Base-by-base conservation (phyloP, 129 eudicot species). In the Pseudognaphalium luteoalbum region DNA sequence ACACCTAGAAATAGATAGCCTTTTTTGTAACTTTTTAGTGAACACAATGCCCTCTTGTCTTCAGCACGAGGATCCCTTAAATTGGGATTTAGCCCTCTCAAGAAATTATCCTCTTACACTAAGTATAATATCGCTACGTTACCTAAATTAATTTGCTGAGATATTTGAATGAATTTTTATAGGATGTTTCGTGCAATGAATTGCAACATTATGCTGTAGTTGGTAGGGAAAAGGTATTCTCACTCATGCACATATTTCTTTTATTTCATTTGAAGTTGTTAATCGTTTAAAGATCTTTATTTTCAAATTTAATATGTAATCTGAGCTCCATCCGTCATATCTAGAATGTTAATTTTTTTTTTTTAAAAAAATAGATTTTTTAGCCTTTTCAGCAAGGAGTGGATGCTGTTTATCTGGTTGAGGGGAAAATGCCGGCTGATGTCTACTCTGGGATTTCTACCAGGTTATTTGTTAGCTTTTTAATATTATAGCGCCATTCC, bases 151-250 rank as follows among this genome's bases (percentile, higher is more conserved):
- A 29, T 20, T 11, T 15, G 41, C 9, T 19, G 50, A 17, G 35
- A 17, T 32, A 9, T 34, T 56, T 41, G 32, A 68, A 81, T 33
- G 58, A 16, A 28, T 19, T 59, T 50, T 77, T 80, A 7, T 54
- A 93, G 98, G 97, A 93, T 84, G 96, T 97, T 66, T 93, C 96
- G 4, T 93, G 97, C 80, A 93, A 90, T 75, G 98, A 97, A 58
- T 80, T 93, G 73, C 97, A 93, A 85, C 98, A 93, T 80, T 93
- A 93, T 80, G 97, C 97, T 75, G 97, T 96, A 72, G 93, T 93
- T 78, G 98, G 98, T 63, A 86, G 97, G 83, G 98, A 93, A 86
- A 86, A 84, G 98, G 97, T 93, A 90, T 65, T 41, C 7, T 28
- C 3, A 22, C 59, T 20, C 39, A 67, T n/a, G 17, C 21, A 39